Conservation (phyloP, 1,139 yeast species). For the Sugiyamaella grinbergsii region DNA sequence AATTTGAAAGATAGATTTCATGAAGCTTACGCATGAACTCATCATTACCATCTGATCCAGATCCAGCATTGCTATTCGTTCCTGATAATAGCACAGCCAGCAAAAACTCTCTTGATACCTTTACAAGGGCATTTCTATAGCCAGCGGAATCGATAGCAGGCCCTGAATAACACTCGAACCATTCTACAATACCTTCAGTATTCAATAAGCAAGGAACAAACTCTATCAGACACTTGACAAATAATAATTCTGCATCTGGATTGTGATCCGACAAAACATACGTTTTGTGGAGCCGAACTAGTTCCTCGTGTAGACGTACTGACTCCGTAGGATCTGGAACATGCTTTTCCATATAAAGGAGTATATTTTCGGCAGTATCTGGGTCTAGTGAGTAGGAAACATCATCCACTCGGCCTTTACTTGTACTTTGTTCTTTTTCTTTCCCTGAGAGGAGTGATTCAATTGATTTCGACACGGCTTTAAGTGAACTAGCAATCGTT, state of each 20-base stretch:
- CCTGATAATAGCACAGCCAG: conserved; percentile 40
- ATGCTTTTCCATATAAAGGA: conserved; percentile 45
- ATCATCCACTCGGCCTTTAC: background rate
- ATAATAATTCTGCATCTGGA: conserved; percentile 43
- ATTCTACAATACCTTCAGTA: conserved; percentile 48
- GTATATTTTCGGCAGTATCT: conserved; percentile 28
- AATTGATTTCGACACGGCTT: conserved; percentile 29
- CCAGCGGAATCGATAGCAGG: conserved; percentile 69
- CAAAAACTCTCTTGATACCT: conserved; percentile 50
- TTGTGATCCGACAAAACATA: conserved; percentile 38
- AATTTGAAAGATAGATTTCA: conserved; percentile 29
- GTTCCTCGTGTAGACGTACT: conserved; percentile 52
- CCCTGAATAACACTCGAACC: conserved; percentile 56
- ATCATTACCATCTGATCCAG: conserved; percentile 22
- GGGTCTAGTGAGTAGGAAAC: conserved; percentile 12
- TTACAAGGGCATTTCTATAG: conserved; percentile 44
- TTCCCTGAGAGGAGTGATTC: conserved; percentile 27
- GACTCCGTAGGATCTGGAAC: conserved; percentile 45
- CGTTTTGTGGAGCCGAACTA: conserved; percentile 49
- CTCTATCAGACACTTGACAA: conserved; percentile 50
- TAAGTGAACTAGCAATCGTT: conserved; percentile 27
- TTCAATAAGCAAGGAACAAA: conserved; percentile 47
- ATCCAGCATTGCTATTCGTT: conserved; percentile 28
- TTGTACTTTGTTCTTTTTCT: background rate
- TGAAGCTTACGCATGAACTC: conserved; percentile 16